Evolutionary conservation across 2,329 filamentous ascomycete genomes (phyloP), one percentile per base, ranked within the genome.

Genomic region (Escovopsis sp.): DNA sequence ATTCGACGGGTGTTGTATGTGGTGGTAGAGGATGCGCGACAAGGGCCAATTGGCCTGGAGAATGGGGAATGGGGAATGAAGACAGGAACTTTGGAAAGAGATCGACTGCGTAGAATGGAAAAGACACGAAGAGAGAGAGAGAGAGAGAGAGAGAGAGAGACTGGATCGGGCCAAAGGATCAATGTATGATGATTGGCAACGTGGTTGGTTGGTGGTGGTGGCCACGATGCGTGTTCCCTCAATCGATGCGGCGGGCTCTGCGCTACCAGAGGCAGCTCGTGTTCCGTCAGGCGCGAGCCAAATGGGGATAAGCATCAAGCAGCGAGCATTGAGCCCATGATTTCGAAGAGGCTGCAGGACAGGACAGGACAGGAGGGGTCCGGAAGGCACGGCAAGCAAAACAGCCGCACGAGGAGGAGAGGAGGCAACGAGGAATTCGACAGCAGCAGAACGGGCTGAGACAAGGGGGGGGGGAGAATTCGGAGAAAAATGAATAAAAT

Each of bases 51-150:
- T 15, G 15, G 15, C 15, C 15, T 15, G 15, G 15, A 15, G 15
- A 15, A 15, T 15, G 15, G 15, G 15, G 15, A 15, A 15, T 15
- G 15, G 15, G 2, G 15, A 15, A 15, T 15, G 15, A 15, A 15
- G 15, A 15, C 15, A 15, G 15, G 15, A 15, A 15, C 15, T 15
- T 15, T 15, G 15, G 15, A 15, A 15, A 15, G 15, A 35, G 33
- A 18, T 35, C 15, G 33, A 12, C 11, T 34, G 11, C 11, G 33
- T 34, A 34, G 33, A 34, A 12, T 35, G n/a, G 2, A 18, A n/a
- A 2, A 7, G 12, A 12, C 33, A 41, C 30, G 35, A 43, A 38
- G 41, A 43, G 42, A 43, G 44, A 41, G 38, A 12, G 2, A 35
- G 10, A 35, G 33, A 35, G 33, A 35, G 33, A 12, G 33, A 11